Conservation (phyloP, 805 yeast species). For the Groenewaldozyma tartarivorans region DNA sequence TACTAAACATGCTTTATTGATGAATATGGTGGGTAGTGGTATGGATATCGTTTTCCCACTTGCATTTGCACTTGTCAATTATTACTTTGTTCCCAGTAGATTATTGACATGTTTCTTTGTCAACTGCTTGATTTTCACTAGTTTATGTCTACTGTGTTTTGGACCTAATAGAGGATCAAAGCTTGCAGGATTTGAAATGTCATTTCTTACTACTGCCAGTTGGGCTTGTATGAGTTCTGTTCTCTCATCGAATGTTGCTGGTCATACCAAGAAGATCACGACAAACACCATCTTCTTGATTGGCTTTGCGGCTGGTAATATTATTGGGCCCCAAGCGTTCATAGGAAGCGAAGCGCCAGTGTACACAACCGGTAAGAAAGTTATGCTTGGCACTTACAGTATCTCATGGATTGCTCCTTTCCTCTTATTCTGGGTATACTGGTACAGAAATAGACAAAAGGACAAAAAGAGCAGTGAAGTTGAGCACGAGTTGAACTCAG, state of each 20-base stretch:
- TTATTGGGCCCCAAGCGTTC: slow-evolving; percentile 68
- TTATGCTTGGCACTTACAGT: slow-evolving; percentile 1
- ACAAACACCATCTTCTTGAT: slow-evolving; percentile 50
- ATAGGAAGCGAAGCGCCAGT: slow-evolving; percentile 45
- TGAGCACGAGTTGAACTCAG: too few species aligned
- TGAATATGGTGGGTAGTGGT: slow-evolving; percentile 11
- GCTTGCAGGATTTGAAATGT: slow-evolving; percentile 10
- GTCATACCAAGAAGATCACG: slow-evolving; percentile 62
- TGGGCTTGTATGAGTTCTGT: slow-evolving; percentile 13
- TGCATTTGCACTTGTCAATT: slow-evolving; percentile 3
- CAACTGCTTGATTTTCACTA: slow-evolving; percentile 29
- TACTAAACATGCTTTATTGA: slow-evolving; percentile 7
- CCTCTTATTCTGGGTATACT: background rate
- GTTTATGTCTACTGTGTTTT: slow-evolving; percentile 9
- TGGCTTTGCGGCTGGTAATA: slow-evolving; percentile 56
- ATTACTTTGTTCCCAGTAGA: slow-evolving; percentile 25
- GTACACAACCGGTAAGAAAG: slow-evolving; percentile 26
- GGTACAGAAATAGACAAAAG: background rate
- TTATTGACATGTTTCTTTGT: slow-evolving; percentile 35
- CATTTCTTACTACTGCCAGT: slow-evolving; percentile 7
- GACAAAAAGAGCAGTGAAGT: too few species aligned
- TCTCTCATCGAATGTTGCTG: slow-evolving; percentile 47
- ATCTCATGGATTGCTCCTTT: background rate
- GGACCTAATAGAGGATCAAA: slow-evolving; percentile 7
- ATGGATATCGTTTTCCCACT: slow-evolving; percentile 8